Percentiles rank a stretch among this genome's conserved stretches.
Evolutionary conservation across 148 eudicot species (phyloP).

Genomic region (Rhododendron simsii): DNA sequence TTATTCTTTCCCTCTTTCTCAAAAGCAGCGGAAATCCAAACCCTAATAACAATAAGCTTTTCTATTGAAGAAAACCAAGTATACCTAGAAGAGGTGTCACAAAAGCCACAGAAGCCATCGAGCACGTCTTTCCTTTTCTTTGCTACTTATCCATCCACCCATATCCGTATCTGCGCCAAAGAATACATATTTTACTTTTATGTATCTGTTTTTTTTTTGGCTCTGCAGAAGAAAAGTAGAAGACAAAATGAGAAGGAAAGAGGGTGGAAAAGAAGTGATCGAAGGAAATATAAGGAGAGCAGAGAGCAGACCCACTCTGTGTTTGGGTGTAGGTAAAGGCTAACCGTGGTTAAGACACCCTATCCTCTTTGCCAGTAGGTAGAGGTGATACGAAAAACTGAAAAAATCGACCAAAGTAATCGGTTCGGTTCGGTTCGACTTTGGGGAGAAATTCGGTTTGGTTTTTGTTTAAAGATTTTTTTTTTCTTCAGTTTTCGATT

Average conservation of each 20-base stretch:
- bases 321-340: not conserved
- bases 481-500: no score
- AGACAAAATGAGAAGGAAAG: conserved; percentile 6
- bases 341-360: conserved; percentile 6
- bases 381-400: no score
- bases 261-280: not conserved
- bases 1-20: not conserved
- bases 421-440: no score
- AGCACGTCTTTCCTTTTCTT: conserved; percentile 10
- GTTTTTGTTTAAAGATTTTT: no score
- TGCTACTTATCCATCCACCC: conserved; percentile 2
- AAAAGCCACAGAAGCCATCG: not conserved
- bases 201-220: not conserved
- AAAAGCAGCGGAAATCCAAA: not conserved
- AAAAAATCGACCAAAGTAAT: no score
- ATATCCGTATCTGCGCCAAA: not conserved
- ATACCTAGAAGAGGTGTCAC: not conserved
- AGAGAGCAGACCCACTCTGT: not conserved
- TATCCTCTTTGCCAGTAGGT: not conserved
- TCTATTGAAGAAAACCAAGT: not conserved
- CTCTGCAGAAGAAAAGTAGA: conserved; percentile 15
- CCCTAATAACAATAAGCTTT: not conserved
- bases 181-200: not conserved
- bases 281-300: not conserved
- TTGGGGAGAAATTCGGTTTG: no score